Conservation (phyloP, 2,329 filamentous ascomycete species). For the Leptographium flavum region DNA sequence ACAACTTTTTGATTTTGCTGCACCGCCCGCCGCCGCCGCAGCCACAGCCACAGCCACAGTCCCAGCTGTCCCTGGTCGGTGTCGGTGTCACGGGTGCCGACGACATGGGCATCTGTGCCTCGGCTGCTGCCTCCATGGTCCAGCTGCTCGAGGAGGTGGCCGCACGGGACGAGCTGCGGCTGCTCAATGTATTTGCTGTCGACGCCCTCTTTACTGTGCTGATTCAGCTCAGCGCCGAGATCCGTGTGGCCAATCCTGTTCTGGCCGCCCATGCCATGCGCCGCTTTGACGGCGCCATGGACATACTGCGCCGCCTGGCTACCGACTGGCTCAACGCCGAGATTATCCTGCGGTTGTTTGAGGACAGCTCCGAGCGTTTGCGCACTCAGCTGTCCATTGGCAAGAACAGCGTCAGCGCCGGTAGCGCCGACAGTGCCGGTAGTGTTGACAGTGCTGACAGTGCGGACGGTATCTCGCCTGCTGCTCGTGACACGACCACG, state of each 20-base stretch:
- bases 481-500: too few species aligned
- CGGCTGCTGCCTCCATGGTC: background rate
- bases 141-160: background rate
- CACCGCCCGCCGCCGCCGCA: constrained; percentile 5
- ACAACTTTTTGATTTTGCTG: constrained; percentile 6
- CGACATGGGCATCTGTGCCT: constrained; percentile 4
- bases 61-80: too few species aligned
- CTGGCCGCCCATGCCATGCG: constrained; percentile 12
- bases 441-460: too few species aligned
- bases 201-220: constrained; percentile 4
- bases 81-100: constrained; percentile 2
- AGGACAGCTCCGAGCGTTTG: constrained; percentile 7
- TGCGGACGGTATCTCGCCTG: too few species aligned
- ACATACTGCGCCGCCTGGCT: constrained; percentile 10
- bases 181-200: constrained; percentile 5
- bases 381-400: constrained; percentile 2
- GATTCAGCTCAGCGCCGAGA: constrained; percentile 12
- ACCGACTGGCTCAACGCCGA: constrained; percentile 13
- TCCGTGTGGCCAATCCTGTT: constrained; percentile 12
- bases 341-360: constrained; percentile 12
- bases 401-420: background rate
- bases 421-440: too few species aligned
- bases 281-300: constrained; percentile 11
- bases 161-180: background rate
- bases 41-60: background rate